phyloP scores from a whole-genome alignment of 768 basidiomycete species.

The Clathrus columnatus region DNA sequence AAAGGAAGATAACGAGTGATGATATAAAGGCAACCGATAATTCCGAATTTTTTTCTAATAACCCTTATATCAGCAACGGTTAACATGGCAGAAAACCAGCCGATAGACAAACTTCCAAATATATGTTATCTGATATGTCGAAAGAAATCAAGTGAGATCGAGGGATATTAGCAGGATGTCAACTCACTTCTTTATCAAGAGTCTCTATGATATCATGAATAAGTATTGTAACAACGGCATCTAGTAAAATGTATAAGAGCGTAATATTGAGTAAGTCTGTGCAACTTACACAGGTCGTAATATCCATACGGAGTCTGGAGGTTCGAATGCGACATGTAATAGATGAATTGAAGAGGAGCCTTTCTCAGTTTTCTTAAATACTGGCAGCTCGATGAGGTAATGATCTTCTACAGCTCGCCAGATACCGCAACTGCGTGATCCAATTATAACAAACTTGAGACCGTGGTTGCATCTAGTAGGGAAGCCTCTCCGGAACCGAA shows the following conservation, averaged over 20 bases:
- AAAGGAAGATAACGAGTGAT: not conserved
- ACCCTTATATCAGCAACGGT: not conserved
- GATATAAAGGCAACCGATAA: not conserved
- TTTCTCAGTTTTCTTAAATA: no score
- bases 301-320: no score
- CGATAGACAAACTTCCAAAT: not conserved
- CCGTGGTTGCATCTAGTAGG: no score
- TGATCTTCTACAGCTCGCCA: no score
- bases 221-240: not conserved
- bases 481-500: no score
- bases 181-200: not conserved
- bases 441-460: no score
- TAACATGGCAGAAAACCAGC: not conserved
- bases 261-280: not conserved
- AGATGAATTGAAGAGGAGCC: no score
- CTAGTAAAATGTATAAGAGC: not conserved
- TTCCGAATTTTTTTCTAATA: not conserved
- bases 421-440: no score
- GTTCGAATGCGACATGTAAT: no score
- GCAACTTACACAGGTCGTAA: not conserved
- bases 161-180: not conserved
- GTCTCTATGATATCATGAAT: not conserved
- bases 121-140: not conserved
- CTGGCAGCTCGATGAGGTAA: no score
- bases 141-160: not conserved